These are phyloP conservation scores for Eucalyptus sp. DNA, from an alignment of 345 rosid species.

Conservation along the genomic window DNA sequence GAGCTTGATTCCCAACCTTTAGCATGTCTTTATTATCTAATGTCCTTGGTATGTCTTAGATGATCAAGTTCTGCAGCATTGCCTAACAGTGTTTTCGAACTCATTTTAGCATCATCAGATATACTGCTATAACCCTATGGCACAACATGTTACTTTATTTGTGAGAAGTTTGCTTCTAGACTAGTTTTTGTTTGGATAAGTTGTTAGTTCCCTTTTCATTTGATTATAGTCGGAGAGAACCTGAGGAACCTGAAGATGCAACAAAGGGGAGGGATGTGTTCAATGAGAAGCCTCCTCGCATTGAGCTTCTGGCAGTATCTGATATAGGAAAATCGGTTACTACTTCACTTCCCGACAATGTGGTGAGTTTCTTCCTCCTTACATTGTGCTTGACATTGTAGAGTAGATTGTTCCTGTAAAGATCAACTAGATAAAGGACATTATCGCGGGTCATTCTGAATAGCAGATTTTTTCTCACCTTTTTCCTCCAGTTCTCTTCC, in stretches of 20 bases:
- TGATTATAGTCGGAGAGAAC: constrained; percentile 73
- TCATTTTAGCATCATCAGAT: background rate
- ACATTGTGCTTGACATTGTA: background rate
- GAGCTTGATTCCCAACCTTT: too few relatives aligned
- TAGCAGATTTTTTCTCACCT: background rate
- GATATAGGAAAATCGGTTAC: constrained; percentile 90
- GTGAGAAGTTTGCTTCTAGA: background rate
- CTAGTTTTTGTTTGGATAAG: background rate
- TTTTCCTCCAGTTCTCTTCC: background rate
- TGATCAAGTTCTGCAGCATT: too few relatives aligned
- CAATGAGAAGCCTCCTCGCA: constrained; percentile 95
- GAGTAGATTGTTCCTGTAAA: background rate
- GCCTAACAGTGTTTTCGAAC: too few relatives aligned
- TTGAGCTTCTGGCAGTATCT: constrained; percentile 92
- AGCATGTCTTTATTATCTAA: too few relatives aligned
- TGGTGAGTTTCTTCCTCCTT: constrained; percentile 40
- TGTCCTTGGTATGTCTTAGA: too few relatives aligned
- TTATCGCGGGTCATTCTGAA: background rate
- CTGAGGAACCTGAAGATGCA: constrained; percentile 95
- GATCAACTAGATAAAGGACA: background rate
- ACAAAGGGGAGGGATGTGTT: constrained; percentile 92
- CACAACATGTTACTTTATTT: background rate
- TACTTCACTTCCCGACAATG: constrained; percentile 85
- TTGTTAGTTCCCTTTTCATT: background rate
- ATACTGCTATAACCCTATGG: background rate